These are phyloP conservation scores for Picochlorum sp. DNA, from an alignment of 139 green algal genomes.

Conservation along the genomic window DNA sequence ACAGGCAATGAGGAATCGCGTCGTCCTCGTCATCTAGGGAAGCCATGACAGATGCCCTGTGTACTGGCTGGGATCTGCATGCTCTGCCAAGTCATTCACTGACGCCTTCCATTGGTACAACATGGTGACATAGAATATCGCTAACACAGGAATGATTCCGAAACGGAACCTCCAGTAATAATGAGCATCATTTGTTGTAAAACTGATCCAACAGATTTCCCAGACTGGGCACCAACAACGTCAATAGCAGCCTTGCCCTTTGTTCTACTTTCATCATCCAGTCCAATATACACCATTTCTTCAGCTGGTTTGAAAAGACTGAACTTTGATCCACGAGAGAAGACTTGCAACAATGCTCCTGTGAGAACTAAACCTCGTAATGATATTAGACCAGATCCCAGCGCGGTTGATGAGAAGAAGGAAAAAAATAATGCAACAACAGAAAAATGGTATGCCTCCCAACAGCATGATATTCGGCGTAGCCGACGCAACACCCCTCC, in stretches of 20 bases:
- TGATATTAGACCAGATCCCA: neutral
- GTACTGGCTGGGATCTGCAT: conserved; percentile 28
- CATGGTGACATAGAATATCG: conserved; percentile 59
- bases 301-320: conserved; percentile 89
- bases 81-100: conserved; percentile 28
- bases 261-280: conserved; percentile 66
- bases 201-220: conserved; percentile 53
- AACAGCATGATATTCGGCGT: conserved; percentile 60
- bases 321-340: conserved; percentile 80
- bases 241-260: conserved; percentile 93
- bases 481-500: conserved; percentile 62
- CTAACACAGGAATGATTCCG: conserved; percentile 63
- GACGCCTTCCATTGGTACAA: conserved; percentile 44
- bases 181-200: conserved; percentile 62
- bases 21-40: neutral
- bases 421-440: conserved; percentile 53
- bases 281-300: conserved; percentile 84
- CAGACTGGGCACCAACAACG: conserved; percentile 72
- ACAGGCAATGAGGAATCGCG: neutral
- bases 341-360: conserved; percentile 70
- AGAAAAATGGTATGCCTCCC: conserved; percentile 65
- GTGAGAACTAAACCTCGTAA: conserved; percentile 43
- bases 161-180: conserved; percentile 46
- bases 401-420: conserved; percentile 11
- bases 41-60: conserved; percentile 11